Percentiles rank a stretch among this genome's conserved stretches.
phyloP scores from a whole-genome alignment of 1,139 yeast species.

The Magnusiomyces suaveolens region DNA sequence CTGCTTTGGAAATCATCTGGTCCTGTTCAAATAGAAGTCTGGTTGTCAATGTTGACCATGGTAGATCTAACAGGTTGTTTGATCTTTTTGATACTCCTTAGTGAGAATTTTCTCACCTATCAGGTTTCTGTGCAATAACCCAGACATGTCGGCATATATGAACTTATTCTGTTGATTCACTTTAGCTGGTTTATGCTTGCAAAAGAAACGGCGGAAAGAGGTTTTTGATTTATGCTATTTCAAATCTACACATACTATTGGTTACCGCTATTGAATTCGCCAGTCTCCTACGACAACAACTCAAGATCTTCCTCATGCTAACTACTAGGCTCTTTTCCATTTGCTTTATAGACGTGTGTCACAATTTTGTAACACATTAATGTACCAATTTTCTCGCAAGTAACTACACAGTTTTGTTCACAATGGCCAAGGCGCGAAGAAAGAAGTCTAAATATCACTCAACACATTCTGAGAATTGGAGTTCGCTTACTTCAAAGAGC shows the following conservation, averaged over 20 bases:
- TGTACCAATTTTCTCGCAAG: neutral
- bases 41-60: too few species aligned
- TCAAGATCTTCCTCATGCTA: neutral
- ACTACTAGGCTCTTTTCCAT: neutral
- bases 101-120: too few species aligned
- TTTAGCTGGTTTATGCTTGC: neutral
- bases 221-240: neutral
- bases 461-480: neutral
- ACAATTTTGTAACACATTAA: neutral
- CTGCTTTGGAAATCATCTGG: neutral
- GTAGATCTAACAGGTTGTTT: neutral
- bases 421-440: neutral
- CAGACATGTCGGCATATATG: neutral
- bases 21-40: neutral
- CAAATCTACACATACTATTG: neutral
- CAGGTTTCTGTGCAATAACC: too few species aligned
- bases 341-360: neutral
- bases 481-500: constrained; percentile 14
- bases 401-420: neutral
- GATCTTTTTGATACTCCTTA: too few species aligned
- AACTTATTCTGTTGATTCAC: neutral
- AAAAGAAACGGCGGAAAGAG: too few species aligned
- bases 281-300: neutral
- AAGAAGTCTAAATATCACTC: neutral
- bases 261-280: neutral